Conservation (phyloP, 1,284 basidiomycete genomes). For the Tilletia setariae region DNA sequence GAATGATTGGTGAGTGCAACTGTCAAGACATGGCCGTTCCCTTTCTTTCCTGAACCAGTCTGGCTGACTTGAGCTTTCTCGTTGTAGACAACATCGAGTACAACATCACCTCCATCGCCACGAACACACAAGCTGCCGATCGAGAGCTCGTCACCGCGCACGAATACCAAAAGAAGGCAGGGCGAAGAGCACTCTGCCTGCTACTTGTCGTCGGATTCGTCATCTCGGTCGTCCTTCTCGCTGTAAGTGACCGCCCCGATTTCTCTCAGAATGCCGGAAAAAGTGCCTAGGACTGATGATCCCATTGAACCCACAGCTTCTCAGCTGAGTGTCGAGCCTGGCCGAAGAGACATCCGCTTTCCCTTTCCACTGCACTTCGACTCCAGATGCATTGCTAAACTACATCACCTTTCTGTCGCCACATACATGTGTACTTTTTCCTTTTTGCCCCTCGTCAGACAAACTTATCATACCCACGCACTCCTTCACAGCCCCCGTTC, state of each 20-base stretch:
- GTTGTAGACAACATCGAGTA: conserved; percentile 86
- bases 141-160: conserved; percentile 84
- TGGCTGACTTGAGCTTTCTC: not conserved
- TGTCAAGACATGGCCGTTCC: not conserved
- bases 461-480: no score
- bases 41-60: not conserved
- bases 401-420: no score
- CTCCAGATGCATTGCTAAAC: no score
- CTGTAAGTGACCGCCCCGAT: conserved; percentile 65
- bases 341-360: no score
- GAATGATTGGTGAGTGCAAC: conserved; percentile 86
- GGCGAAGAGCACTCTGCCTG: conserved; percentile 80
- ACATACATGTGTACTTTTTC: no score
- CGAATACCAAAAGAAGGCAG: conserved; percentile 92
- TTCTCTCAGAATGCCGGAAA: no score
- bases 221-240: conserved; percentile 80
- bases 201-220: conserved; percentile 84
- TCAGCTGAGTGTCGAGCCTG: no score
- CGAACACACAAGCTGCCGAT: conserved; percentile 78
- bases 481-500: no score
- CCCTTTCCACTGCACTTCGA: no score
- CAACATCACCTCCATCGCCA: conserved; percentile 82
- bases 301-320: no score
- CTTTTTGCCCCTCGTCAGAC: no score
- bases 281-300: no score